Conservation (phyloP, 257 asterid species). For the Petunia secreta region DNA sequence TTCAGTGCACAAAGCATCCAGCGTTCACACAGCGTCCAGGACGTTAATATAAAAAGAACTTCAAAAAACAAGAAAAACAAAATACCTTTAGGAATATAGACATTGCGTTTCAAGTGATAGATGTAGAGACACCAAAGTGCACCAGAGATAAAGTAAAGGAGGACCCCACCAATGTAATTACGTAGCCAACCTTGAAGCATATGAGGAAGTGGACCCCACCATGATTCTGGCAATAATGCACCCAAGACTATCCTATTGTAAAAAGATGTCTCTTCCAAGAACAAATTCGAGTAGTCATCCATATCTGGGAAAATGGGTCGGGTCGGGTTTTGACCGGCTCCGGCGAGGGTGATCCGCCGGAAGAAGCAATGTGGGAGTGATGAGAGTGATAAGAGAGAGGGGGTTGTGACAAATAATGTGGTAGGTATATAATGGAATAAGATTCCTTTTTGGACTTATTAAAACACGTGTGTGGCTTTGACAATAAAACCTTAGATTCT, state of each 20-base stretch:
- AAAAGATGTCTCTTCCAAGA: conserved; percentile 80
- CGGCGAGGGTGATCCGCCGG: background rate
- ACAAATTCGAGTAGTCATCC: conserved; percentile 51
- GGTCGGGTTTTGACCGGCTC: background rate
- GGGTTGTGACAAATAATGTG: background rate
- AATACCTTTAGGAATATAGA: conserved; percentile 76
- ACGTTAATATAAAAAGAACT: background rate
- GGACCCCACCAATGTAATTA: conserved; percentile 77
- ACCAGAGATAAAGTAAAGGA: conserved; percentile 71
- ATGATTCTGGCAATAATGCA: conserved; percentile 57
- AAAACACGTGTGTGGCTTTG: no score
- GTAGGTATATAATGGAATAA: no score
- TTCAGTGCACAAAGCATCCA: no score
- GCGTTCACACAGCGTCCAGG: no score
- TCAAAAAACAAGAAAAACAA: background rate
- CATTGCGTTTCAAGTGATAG: conserved; percentile 76
- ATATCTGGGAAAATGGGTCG: background rate
- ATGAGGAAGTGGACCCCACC: conserved; percentile 70
- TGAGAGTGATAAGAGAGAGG: background rate
- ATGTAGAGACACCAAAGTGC: conserved; percentile 78
- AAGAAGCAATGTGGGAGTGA: background rate
- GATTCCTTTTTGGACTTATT: no score
- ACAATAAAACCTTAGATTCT: no score
- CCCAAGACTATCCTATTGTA: conserved; percentile 80
- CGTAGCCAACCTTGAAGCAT: conserved; percentile 81